These are phyloP conservation scores for Spizellomyces sp. DNA, from an alignment of 192 early-diverging fungal species.

Conservation along the genomic window DNA sequence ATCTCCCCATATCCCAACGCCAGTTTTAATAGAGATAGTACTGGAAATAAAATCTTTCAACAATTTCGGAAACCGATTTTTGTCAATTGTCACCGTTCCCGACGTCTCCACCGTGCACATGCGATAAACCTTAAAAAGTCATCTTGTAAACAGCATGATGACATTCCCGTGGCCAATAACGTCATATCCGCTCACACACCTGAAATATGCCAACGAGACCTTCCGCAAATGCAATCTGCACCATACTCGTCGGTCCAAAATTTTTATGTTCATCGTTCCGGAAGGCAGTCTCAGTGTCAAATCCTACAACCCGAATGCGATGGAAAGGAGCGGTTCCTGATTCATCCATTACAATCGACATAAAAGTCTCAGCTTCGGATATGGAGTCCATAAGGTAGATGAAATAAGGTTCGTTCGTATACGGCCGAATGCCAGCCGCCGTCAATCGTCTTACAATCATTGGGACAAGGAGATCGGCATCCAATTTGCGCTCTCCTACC, in stretches of 20 bases:
- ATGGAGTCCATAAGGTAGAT: constrained; percentile 18
- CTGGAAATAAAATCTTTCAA: not conserved
- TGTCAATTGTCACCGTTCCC: constrained; percentile 1
- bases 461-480: not conserved
- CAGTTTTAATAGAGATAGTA: constrained; percentile 1
- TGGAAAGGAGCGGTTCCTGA: no score
- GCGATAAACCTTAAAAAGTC: not conserved
- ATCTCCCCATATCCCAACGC: constrained; percentile 17
- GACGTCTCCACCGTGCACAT: constrained; percentile 5
- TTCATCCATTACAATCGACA: not conserved
- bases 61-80: constrained; percentile 3
- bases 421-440: constrained; percentile 8
- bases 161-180: not conserved
- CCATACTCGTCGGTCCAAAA: constrained; percentile 2
- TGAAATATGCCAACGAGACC: constrained; percentile 28
- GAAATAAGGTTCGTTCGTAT: constrained; percentile 16
- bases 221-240: constrained; percentile 30
- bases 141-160: not conserved
- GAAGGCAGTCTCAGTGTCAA: constrained; percentile 17
- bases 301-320: constrained; percentile 12
- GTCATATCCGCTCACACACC: not conserved
- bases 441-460: not conserved
- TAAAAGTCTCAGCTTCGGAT: not conserved
- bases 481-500: not conserved
- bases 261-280: not conserved